Percentiles rank a stretch among this genome's conserved stretches.
Conservation (phyloP, 345 rosid species). For the Nasturtium officinale region DNA sequence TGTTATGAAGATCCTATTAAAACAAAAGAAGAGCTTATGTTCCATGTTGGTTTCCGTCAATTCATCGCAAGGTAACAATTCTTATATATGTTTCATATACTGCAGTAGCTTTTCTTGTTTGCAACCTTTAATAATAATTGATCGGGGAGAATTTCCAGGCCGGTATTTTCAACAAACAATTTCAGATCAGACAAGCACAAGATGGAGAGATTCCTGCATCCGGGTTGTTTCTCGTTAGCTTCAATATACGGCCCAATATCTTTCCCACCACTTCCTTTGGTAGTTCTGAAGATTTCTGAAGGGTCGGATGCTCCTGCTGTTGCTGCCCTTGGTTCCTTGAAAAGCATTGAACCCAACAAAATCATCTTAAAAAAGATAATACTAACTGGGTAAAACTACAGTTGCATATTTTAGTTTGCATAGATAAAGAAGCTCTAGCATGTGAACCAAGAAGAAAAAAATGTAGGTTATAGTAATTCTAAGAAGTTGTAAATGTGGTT, state of each 20-base stretch:
- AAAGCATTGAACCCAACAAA: constrained; percentile 77
- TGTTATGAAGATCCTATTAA: constrained; percentile 75
- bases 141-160: constrained; percentile 51
- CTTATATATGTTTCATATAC: constrained; percentile 11
- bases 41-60: constrained; percentile 95
- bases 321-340: constrained; percentile 92
- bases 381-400: constrained; percentile 72
- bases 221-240: constrained; percentile 77
- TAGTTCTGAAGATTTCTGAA: constrained; percentile 63
- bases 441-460: not conserved
- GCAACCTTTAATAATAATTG: constrained; percentile 8
- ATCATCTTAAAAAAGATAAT: constrained; percentile 83
- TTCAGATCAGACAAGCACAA: constrained; percentile 84
- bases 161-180: constrained; percentile 78
- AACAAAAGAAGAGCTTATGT: constrained; percentile 84
- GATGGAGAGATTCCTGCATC: constrained; percentile 96
- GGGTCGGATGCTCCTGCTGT: constrained; percentile 56
- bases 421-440: not conserved
- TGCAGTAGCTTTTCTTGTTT: constrained; percentile 2
- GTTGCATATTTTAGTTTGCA: not conserved
- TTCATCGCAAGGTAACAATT: constrained; percentile 72
- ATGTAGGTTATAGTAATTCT: not conserved
- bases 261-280: constrained; percentile 81
- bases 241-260: constrained; percentile 87
- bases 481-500: constrained; percentile 7